Base-by-base conservation (phyloP, 2,329 filamentous ascomycete species). In the Rugonectria rugulosa region DNA sequence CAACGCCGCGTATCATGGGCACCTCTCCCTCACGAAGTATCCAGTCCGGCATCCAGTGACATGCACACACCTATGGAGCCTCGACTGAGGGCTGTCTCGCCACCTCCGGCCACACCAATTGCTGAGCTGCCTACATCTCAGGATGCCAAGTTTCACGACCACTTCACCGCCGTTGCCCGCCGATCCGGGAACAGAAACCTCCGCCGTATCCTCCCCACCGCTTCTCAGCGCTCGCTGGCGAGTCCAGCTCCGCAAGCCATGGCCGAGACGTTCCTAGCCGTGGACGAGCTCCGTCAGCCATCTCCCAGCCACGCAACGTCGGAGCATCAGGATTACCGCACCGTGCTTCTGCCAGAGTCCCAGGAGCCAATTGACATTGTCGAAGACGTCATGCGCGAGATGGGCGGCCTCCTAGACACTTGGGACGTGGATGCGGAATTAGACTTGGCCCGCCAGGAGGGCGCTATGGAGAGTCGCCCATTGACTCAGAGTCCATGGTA, bases 111-210 rank as follows among this genome's bases (percentile, higher is more conserved):
- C 8, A 67, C 63, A 9, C 60, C 69, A 2, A 64, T 75, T 8
- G 62, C 70, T 19, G 68, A 75, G 7, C 62, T 78, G 6, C 72
- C 71, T 3, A 68, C 66, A 2, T 71, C 68, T 2, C 68, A 71
- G 7, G 71, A 73, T 45, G 65, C 72, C 26, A 75, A 71, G 44
- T 84, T 82, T 44, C 70, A 67, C 15, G 74, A 74, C n/a, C 80
- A 83, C 60, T 84, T 84, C 58, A 72, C 74, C 23, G 73, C 72
- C 1, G 71, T 81, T 32, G 75, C 73, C n/a, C 71, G 67, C 19
- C 73, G 73, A 15, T 64, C 68, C 46, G 70, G 68, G 27, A 26
- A 15, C 31, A 26, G 29, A 21, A 61, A 62, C 5, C 62, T 66
- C 19, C 67, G 65, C 43, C 70, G 68, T 12, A 63, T 81, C 2